Percentiles rank a stretch among this genome's conserved stretches.
phyloP scores from a whole-genome alignment of 2,329 filamentous ascomycete genomes.

The Decorospora gaudefroyi region DNA sequence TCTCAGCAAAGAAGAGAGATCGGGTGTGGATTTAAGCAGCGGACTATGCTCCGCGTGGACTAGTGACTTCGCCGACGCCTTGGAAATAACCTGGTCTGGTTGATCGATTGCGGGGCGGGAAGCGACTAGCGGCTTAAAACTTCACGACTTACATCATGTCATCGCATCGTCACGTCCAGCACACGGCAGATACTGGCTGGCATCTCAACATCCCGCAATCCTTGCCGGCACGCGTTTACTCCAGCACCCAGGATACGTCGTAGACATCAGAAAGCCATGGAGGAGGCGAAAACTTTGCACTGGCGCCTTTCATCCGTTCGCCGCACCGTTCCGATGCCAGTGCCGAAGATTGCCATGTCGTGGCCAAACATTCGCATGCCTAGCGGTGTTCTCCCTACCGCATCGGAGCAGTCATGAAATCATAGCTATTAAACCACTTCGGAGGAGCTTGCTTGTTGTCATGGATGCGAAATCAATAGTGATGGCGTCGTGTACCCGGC shows the following conservation, averaged over 20 bases:
- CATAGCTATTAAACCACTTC: constrained; percentile 27
- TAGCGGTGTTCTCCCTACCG: constrained; percentile 29
- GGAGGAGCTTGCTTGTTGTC: constrained; percentile 22
- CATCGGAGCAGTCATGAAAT: constrained; percentile 44
- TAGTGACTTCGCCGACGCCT: constrained; percentile 4
- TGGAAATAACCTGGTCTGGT: constrained; percentile 9
- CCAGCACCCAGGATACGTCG: constrained; percentile 10
- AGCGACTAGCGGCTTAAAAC: constrained; percentile 33
- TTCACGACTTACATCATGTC: constrained; percentile 31
- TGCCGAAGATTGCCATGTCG: constrained; percentile 24
- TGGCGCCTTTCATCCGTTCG: constrained; percentile 21
- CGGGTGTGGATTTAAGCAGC: constrained; percentile 9
- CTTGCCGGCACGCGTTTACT: constrained; percentile 27
- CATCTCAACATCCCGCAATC: no score
- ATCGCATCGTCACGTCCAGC: constrained; percentile 40
- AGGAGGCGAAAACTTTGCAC: constrained; percentile 7
- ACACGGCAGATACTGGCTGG: constrained; percentile 20
- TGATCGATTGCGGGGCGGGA: constrained; percentile 9
- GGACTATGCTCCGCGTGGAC: constrained; percentile 3
- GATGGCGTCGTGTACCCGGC: constrained; percentile 13
- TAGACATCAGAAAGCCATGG: constrained; percentile 8
- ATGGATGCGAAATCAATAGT: constrained; percentile 24
- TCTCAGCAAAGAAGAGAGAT: constrained; percentile 14
- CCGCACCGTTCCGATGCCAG: constrained; percentile 12
- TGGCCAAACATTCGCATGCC: constrained; percentile 24